Conservation (phyloP, 2,329 filamentous ascomycete species). For the Xylariales sp. region DNA sequence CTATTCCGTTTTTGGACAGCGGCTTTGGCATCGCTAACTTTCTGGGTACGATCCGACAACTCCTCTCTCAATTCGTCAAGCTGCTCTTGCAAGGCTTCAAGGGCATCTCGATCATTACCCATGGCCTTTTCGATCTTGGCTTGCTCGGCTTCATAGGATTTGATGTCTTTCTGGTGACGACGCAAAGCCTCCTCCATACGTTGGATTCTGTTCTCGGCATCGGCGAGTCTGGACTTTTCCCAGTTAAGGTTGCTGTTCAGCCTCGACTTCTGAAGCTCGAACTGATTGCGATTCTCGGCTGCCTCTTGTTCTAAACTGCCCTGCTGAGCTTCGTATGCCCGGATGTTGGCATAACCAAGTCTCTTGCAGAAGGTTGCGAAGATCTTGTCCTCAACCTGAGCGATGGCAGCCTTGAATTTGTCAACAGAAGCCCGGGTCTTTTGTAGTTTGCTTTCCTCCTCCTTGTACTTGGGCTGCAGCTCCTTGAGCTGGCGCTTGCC, state of each 20-base stretch:
- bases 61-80: conserved; percentile 65
- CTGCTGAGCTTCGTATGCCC: conserved; percentile 90
- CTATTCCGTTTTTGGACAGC: conserved; percentile 82
- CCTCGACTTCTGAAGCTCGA: conserved; percentile 76
- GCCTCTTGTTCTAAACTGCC: conserved; percentile 89
- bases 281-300: conserved; percentile 79
- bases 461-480: conserved; percentile 70
- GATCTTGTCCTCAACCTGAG: conserved; percentile 80
- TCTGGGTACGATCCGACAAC: conserved; percentile 65
- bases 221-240: conserved; percentile 47
- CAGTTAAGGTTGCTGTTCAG: conserved; percentile 59
- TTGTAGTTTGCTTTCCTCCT: conserved; percentile 66
- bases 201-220: conserved; percentile 65
- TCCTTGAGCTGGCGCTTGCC: conserved; percentile 70
- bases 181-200: conserved; percentile 62
- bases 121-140: conserved; percentile 69
- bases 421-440: conserved; percentile 46
- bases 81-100: conserved; percentile 70
- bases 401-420: conserved; percentile 59
- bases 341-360: conserved; percentile 83
- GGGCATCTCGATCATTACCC: conserved; percentile 67
- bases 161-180: conserved; percentile 65
- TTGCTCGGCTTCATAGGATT: conserved; percentile 68
- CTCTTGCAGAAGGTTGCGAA: conserved; percentile 82
- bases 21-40: conserved; percentile 70